Evolutionary conservation across 2,329 filamentous ascomycete genomes (phyloP).

Genomic region (Calonectria henricotiae): DNA sequence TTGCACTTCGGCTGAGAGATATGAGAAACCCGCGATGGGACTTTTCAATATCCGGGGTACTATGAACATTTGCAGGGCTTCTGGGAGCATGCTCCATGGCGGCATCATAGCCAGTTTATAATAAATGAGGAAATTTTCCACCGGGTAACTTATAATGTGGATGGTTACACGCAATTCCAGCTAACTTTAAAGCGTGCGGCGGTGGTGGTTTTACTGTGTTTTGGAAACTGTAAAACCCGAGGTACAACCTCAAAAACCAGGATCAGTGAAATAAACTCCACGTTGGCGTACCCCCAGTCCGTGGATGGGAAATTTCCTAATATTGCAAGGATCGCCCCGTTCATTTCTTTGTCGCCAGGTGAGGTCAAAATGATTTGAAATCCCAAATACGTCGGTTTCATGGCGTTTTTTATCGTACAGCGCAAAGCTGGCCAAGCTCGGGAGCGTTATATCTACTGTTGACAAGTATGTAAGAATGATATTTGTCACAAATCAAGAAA

Average conservation of each 20-base stretch:
- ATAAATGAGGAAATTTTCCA: not conserved
- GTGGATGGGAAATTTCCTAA: not conserved
- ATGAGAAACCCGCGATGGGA: not conserved
- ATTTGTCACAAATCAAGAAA: too few relatives aligned
- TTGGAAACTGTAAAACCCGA: not conserved
- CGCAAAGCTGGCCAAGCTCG: not conserved
- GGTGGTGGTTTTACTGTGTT: conserved; percentile 2
- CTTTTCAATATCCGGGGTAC: too few relatives aligned
- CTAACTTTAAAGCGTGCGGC: conserved; percentile 10
- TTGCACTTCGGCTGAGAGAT: not conserved
- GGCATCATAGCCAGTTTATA: not conserved
- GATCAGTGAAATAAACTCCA: not conserved
- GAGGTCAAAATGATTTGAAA: too few relatives aligned
- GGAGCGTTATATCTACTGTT: too few relatives aligned
- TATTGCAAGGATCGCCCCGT: not conserved
- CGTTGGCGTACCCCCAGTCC: not conserved
- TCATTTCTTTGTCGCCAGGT: not conserved
- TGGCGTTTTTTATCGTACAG: not conserved
- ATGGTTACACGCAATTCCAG: not conserved
- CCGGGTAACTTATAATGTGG: conserved; percentile 13
- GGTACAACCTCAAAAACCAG: not conserved
- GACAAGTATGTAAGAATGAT: not conserved
- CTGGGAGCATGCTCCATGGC: too few relatives aligned
- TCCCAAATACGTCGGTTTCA: not conserved
- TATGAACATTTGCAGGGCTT: not conserved